These are phyloP conservation scores for Sphaerobolus stellatus DNA, from an alignment of 1,284 basidiomycete genomes.

Conservation along the genomic window DNA sequence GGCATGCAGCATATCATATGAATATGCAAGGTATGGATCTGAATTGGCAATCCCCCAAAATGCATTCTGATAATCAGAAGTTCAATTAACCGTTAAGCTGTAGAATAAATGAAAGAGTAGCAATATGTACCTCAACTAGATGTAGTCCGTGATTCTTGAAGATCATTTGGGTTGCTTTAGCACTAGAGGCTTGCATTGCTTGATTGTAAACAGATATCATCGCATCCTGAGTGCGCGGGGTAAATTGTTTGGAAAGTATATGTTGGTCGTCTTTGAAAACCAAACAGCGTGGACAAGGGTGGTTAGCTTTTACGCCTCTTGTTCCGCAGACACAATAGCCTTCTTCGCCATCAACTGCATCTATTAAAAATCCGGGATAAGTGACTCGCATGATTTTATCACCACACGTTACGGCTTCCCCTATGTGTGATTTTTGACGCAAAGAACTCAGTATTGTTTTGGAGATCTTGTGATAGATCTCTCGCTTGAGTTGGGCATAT, in stretches of 20 bases:
- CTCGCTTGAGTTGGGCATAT: slow-evolving; percentile 26
- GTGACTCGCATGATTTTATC: slow-evolving; percentile 21
- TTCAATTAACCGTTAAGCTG: neutral
- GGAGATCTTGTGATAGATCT: slow-evolving; percentile 28
- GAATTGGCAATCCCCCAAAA: neutral
- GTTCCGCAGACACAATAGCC: slow-evolving; percentile 24
- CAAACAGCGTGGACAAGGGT: slow-evolving; percentile 29
- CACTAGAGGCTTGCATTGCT: neutral
- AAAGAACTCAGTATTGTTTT: slow-evolving; percentile 20
- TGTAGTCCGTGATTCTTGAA: neutral
- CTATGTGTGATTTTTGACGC: slow-evolving; percentile 18
- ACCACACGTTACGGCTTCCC: slow-evolving; percentile 24
- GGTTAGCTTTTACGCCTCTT: slow-evolving; percentile 21
- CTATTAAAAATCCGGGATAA: slow-evolving; percentile 28
- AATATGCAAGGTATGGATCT: neutral
- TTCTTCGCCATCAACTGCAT: slow-evolving; percentile 32
- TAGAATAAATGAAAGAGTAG: too few species aligned
- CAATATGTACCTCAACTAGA: neutral
- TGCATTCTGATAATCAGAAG: neutral
- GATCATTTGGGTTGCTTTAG: neutral
- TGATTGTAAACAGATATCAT: neutral
- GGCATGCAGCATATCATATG: neutral
- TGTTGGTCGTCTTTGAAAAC: slow-evolving; percentile 24
- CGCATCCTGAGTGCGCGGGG: neutral
- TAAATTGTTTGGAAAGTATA: slow-evolving; percentile 2